A percentile compares a stretch with the other conserved stretches of the same genome.
phyloP scores from a whole-genome alignment of 148 eudicot species.

The Simmondsia chinensis region DNA sequence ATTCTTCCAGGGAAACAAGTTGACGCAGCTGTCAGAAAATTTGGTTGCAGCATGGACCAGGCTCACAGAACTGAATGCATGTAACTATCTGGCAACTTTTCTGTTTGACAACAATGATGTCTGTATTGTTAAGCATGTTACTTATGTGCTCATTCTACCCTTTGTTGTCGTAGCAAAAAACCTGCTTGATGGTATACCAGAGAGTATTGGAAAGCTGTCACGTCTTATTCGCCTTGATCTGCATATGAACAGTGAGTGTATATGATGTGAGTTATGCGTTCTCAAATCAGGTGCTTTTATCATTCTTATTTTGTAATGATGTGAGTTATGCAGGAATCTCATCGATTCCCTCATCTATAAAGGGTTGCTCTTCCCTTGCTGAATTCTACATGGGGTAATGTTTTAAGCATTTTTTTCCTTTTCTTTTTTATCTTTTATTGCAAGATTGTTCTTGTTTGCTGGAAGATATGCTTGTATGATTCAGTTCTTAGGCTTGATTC shows the following conservation, averaged over 20 bases:
- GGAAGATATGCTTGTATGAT: neutral
- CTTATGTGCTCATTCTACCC: neutral
- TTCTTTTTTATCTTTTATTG: neutral
- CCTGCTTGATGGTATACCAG: slow-evolving; percentile 57
- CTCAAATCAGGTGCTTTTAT: neutral
- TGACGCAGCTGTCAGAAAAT: slow-evolving; percentile 44
- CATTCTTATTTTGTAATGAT: neutral
- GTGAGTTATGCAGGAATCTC: slow-evolving; percentile 67
- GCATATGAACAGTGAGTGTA: slow-evolving; percentile 82
- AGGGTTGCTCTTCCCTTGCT: slow-evolving; percentile 67
- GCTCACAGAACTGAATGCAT: slow-evolving; percentile 86
- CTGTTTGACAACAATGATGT: neutral
- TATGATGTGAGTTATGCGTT: neutral
- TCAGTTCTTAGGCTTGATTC: neutral
- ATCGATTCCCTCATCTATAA: slow-evolving; percentile 80
- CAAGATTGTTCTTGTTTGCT: neutral
- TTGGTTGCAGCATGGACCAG: slow-evolving; percentile 65
- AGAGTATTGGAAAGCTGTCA: slow-evolving; percentile 72
- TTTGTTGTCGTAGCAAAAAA: slow-evolving; percentile 55
- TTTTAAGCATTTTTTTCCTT: neutral
- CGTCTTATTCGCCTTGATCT: slow-evolving; percentile 84
- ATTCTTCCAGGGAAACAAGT: slow-evolving; percentile 74
- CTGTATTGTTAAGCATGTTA: neutral
- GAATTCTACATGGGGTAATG: slow-evolving; percentile 90
- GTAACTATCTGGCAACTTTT: slow-evolving; percentile 24